These are phyloP conservation scores for Porodaedalea pini DNA, from an alignment of 1,284 basidiomycete species.

Conservation along the genomic window DNA sequence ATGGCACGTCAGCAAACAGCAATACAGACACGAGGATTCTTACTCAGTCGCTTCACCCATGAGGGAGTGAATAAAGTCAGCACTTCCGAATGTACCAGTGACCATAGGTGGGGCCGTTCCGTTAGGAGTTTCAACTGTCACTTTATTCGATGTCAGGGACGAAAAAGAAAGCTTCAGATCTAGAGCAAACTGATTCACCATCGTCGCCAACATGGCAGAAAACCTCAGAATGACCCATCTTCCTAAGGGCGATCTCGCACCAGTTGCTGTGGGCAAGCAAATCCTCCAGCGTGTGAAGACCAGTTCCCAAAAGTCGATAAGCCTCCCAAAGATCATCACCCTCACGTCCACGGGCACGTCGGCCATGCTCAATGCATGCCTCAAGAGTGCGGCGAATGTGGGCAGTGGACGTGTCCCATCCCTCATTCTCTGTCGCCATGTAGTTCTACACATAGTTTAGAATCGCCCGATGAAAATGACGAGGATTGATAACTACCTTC, in stretches of 20 bases:
- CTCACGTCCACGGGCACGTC: conserved; percentile 51
- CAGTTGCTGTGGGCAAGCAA: conserved; percentile 81
- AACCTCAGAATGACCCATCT: conserved; percentile 70
- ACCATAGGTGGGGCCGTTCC: conserved; percentile 74
- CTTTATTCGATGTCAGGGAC: conserved; percentile 28
- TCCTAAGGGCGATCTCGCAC: conserved; percentile 70
- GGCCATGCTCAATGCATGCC: conserved; percentile 60
- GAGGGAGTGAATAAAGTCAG: conserved; percentile 73
- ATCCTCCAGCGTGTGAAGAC: conserved; percentile 72
- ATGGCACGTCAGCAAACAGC: conserved; percentile 9
- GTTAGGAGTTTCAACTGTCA: conserved; percentile 64
- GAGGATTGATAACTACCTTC: conserved; percentile 51
- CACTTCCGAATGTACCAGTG: conserved; percentile 81
- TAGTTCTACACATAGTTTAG: conserved; percentile 39
- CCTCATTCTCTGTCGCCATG: conserved; percentile 58
- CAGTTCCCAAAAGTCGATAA: conserved; percentile 65
- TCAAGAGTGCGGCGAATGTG: conserved; percentile 67
- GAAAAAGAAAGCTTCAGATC: background rate
- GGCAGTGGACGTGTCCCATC: conserved; percentile 79
- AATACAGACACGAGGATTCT: conserved; percentile 23
- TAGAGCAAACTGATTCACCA: conserved; percentile 38
- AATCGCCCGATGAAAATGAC: background rate
- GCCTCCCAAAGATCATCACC: conserved; percentile 70
- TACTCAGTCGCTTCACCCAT: conserved; percentile 59
- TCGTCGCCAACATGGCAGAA: conserved; percentile 85